Evolutionary conservation across 192 early-diverging fungal genomes (phyloP).

Genomic region (Podochytrium sp.): DNA sequence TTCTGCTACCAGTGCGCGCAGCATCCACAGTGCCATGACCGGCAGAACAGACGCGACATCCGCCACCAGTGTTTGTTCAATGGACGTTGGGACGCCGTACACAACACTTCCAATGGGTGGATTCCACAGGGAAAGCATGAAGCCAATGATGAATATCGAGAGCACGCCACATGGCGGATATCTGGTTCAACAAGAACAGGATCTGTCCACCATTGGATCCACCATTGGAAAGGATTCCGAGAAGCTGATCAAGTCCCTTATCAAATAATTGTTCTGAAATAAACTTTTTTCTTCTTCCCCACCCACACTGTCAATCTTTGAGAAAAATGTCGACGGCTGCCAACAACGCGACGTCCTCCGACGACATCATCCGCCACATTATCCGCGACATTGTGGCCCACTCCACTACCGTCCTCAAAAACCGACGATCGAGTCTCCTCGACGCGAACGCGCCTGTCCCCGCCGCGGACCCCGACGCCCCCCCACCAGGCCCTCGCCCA

Average conservation of each 20-base stretch:
- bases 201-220: no score
- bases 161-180: background rate
- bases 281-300: background rate
- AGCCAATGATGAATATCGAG: conserved; percentile 18
- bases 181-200: background rate
- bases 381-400: conserved; percentile 57
- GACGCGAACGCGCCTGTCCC: background rate
- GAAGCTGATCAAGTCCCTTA: background rate
- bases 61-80: conserved; percentile 2
- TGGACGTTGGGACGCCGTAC: conserved; percentile 14
- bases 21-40: background rate
- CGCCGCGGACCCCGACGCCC: background rate
- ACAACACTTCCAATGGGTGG: conserved; percentile 19
- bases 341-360: conserved; percentile 33
- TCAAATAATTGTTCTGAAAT: background rate
- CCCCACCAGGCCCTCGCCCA: conserved; percentile 1
- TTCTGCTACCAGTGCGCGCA: background rate
- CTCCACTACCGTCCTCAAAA: conserved; percentile 44
- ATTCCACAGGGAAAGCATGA: conserved; percentile 13
- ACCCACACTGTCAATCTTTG: conserved; percentile 1
- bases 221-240: background rate
- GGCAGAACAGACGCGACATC: background rate
- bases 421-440: conserved; percentile 18
- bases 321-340: background rate
- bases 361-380: conserved; percentile 59